Base-by-base conservation (phyloP, 441 rosid species). In the Pelargonium cotyledonis region DNA sequence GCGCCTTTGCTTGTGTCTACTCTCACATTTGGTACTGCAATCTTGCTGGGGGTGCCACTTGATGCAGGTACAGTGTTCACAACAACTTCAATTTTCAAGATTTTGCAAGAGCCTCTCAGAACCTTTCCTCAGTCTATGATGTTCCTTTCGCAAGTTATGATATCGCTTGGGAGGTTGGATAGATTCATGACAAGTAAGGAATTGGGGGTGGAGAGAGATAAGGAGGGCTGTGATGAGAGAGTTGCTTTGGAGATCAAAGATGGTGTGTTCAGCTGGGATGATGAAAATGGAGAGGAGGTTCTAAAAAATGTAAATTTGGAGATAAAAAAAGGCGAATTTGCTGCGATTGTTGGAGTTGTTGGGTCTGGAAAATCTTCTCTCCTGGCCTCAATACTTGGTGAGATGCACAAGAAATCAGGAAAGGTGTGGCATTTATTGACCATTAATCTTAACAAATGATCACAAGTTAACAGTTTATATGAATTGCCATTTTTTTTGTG, bases 21-120 rank as follows among this genome's bases (percentile, higher is more conserved):
- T 0, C 44, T 88, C 26, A 94, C 99, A 16, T 94, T 91, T 66
- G 91, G 85, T 1, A 79, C 88, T 3, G 99, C 99, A 5, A 69
- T 88, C 71, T 61, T 79, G 23, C 47, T 94, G 57, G 94, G 95
- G 53, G 83, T 89, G 65, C 80, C 77, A 60, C 96, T 94, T 16
- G 89, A 89, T 76, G 97, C 97, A 0, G 99, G 87, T 63, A 81
- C 95, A 0, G 97, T 91, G 62, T 94, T 94, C 77, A 94, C 97
- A 14, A 73, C 95, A 6, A 94, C 97, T 0, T 79, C 94, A 0
- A 79, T 88, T 60, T 94, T 89, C 66, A 94, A 91, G 82, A 94
- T 94, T 72, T 80, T 94, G 83, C 97, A 91, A 77, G 99, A 89
- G 80, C 96, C 97, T 0, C 88, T 94, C 63, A 85, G 99, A 81